Evolutionary conservation across 805 yeast genomes (phyloP).

Genomic region (Saturnispora galanensis): DNA sequence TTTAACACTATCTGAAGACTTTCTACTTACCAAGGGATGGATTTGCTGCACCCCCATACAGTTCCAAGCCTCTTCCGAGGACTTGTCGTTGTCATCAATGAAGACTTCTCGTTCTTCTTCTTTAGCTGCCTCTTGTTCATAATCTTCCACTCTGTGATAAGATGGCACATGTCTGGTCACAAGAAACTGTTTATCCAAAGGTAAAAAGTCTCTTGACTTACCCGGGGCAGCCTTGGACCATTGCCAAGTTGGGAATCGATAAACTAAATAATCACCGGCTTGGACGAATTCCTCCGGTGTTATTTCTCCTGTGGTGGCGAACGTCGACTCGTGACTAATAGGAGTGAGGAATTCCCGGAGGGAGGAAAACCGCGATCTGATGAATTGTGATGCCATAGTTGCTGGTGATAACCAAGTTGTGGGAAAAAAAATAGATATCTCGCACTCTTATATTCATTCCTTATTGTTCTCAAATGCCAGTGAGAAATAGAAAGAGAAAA

Average conservation of each 20-base stretch:
- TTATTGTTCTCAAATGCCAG: neutral
- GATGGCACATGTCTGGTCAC: constrained; percentile 89
- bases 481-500: neutral
- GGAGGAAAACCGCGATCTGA: constrained; percentile 72
- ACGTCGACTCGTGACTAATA: constrained; percentile 76
- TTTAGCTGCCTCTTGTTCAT: constrained; percentile 27
- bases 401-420: neutral
- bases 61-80: constrained; percentile 1
- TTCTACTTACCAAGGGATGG: neutral
- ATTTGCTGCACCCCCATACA: neutral
- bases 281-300: constrained; percentile 91
- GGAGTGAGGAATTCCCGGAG: constrained; percentile 93
- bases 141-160: constrained; percentile 54
- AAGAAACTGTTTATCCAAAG: constrained; percentile 76
- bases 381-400: constrained; percentile 21
- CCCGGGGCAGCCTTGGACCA: constrained; percentile 62
- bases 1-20: constrained; percentile 6
- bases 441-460: neutral
- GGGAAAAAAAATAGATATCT: neutral
- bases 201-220: constrained; percentile 60
- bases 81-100: neutral
- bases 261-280: constrained; percentile 89
- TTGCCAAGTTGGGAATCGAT: constrained; percentile 94
- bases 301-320: constrained; percentile 77
- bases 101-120: constrained; percentile 20